Conservation (phyloP, 257 asterid genomes). For the Solanum corneliomulleri region DNA sequence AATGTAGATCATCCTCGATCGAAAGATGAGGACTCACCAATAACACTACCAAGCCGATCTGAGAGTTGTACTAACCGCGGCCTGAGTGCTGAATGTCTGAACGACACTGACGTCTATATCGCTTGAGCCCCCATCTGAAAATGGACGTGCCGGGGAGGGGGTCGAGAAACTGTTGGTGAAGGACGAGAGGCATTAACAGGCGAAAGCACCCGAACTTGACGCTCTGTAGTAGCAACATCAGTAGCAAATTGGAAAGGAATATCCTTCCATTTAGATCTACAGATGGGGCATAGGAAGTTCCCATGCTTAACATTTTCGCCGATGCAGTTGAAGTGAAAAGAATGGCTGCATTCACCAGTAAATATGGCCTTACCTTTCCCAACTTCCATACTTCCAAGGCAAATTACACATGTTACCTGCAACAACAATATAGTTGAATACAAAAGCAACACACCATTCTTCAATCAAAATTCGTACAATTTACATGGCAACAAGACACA, state of each 20-base stretch:
- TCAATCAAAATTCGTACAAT: neutral
- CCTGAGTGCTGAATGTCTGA: neutral
- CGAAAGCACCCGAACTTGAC: neutral
- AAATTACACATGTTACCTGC: constrained; percentile 20
- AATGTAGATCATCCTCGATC: neutral
- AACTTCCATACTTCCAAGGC: constrained; percentile 7
- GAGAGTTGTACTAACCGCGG: neutral
- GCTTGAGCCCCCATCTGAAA: neutral
- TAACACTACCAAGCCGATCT: neutral
- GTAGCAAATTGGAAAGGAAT: neutral
- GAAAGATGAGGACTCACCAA: neutral
- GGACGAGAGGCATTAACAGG: neutral
- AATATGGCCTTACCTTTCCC: constrained; percentile 20
- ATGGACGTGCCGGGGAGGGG: neutral
- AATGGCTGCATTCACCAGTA: constrained; percentile 22
- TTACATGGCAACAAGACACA: neutral
- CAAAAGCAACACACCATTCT: neutral
- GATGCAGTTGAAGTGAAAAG: constrained; percentile 22
- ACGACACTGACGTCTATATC: neutral
- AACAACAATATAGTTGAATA: neutral
- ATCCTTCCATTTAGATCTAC: constrained; percentile 22
- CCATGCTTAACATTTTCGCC: constrained; percentile 17
- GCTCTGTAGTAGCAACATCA: neutral
- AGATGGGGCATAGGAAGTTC: constrained; percentile 15
- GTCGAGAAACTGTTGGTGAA: neutral